A percentile compares a stretch with the other conserved stretches of the same genome.
Conservation (phyloP, 1,284 basidiomycete genomes). For the Ceratobasidium papillatum region DNA sequence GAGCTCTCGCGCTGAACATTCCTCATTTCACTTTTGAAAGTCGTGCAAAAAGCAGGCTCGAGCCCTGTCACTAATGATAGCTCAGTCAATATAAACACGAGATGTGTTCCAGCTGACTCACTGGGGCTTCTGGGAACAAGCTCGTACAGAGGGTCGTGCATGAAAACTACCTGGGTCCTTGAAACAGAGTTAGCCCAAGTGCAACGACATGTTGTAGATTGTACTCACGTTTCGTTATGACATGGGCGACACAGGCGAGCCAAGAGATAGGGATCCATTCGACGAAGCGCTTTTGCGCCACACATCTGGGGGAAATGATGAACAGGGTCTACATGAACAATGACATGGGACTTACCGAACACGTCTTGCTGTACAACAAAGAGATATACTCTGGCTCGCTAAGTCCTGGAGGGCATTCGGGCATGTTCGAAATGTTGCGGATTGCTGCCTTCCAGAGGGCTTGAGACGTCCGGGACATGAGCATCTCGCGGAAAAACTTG, state of each 20-base stretch:
- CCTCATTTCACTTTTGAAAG: background rate
- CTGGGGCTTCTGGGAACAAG: background rate
- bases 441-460: constrained; percentile 43
- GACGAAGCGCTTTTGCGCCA: background rate
- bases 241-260: constrained; percentile 8
- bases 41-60: background rate
- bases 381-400: constrained; percentile 46
- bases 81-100: background rate
- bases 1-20: background rate
- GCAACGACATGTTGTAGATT: background rate
- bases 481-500: constrained; percentile 45
- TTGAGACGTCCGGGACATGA: constrained; percentile 43
- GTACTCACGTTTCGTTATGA: background rate
- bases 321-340: background rate
- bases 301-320: background rate
- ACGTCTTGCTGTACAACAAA: constrained; percentile 45
- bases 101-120: no score
- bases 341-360: background rate
- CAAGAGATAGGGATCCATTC: background rate
- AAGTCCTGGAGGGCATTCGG: constrained; percentile 45
- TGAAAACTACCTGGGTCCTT: background rate
- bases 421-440: constrained; percentile 31
- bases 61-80: background rate
- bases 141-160: background rate
- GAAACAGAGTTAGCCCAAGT: background rate